Conservation (phyloP, 202 grass and related monocot genomes). For the Schoenoplectus tabernaemontani region DNA sequence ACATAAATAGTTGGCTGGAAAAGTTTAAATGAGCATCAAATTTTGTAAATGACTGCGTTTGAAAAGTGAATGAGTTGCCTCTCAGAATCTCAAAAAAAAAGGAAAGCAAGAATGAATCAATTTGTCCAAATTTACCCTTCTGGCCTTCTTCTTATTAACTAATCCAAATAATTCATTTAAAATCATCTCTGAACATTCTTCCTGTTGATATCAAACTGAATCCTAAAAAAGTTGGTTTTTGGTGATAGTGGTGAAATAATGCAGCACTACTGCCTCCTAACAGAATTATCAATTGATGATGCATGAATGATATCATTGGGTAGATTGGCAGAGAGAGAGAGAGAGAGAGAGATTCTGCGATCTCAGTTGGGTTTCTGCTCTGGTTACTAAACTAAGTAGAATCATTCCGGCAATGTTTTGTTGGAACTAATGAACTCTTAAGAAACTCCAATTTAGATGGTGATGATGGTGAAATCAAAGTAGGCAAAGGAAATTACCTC, state of each 20-base stretch:
- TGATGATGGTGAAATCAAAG: neutral
- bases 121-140: too few species aligned
- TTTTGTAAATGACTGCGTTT: neutral
- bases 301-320: too few species aligned
- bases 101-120: too few species aligned
- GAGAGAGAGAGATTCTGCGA: too few species aligned
- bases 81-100: neutral
- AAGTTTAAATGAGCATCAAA: neutral
- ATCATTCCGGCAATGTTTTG: neutral
- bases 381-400: neutral
- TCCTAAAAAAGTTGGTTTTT: neutral
- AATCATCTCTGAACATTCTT: neutral
- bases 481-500: slow-evolving; percentile 37
- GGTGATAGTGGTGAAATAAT: too few species aligned
- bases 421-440: neutral
- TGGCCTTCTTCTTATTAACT: too few species aligned
- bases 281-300: neutral
- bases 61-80: neutral
- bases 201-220: neutral
- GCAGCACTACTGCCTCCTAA: neutral
- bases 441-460: neutral
- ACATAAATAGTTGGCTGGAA: slow-evolving; percentile 76
- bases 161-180: neutral
- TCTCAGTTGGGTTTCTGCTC: too few species aligned
- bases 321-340: too few species aligned